Base-by-base conservation (phyloP, 2,329 filamentous ascomycete species). In the Penicillium sp. region DNA sequence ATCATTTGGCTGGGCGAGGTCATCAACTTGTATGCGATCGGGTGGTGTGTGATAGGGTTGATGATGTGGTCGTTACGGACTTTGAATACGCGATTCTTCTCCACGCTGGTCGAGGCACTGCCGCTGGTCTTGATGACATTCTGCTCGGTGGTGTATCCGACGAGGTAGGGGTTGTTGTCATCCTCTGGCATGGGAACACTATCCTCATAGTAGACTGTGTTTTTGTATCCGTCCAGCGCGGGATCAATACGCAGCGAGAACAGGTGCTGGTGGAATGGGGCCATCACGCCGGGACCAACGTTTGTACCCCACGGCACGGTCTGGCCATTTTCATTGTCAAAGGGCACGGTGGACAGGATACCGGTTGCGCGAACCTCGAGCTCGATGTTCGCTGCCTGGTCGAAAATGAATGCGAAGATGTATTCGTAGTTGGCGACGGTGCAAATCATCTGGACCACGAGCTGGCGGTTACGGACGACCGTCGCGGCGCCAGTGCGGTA, bases 351-450 rank as follows among this genome's bases (percentile, higher is more conserved):
- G 38, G 79, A 83, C 6, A 87, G 72, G 47, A 87, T 85, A 6
- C 84, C 84, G 0, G 84, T 87, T 15, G 84, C 84, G 24, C 83
- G 80, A 18, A 86, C 81, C 61, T 88, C 85, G 56, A 87, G 85
- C 56, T 77, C 76, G 43, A 87, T 66, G 55, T 85, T 83, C 42
- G 82, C 84, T 1, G 84, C 83, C 66, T 87, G 84, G 64, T 87
- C 85, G 72, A 88, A 86, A 46, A 83, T 80, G 67, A 84, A 88
- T 0, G 84, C 83, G 38, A 88, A 76, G 59, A 88, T 86, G 63
- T 88, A 88, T 63, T 88, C 84, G 68, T 88, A 88, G 70, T 88
- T 88, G 9, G 81, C 76, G 2, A 87, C 82, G 0, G 84, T 87
- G 69, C 86, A 85, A 66, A 87, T 87, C 60, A 80, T 81, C 64